These are phyloP conservation scores for Kentomonas sorsogonicus DNA, from an alignment of 208 protist species.

Conservation along the genomic window DNA sequence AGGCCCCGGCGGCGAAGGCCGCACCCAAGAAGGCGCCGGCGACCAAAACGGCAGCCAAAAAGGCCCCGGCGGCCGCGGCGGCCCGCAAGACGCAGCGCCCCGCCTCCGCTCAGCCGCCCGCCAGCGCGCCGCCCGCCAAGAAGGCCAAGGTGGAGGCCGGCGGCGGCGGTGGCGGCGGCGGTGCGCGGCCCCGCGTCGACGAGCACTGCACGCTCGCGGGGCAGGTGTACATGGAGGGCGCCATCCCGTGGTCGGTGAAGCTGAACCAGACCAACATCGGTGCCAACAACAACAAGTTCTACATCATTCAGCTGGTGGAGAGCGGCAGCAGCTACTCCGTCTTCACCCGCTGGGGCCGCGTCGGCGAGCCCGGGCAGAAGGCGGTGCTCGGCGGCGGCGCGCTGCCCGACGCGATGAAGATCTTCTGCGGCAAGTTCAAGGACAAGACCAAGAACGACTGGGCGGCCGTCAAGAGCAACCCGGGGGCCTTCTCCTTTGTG, in stretches of 20 bases:
- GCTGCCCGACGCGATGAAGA: conserved; percentile 21
- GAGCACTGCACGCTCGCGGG: too few species aligned
- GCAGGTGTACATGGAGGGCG: too few species aligned
- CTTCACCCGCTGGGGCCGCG: conserved; percentile 66
- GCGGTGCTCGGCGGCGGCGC: neutral
- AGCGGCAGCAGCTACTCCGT: conserved; percentile 24
- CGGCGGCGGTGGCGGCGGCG: too few species aligned
- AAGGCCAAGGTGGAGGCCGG: too few species aligned
- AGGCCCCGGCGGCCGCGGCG: too few species aligned
- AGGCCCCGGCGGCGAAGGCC: too few species aligned
- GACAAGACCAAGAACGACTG: conserved; percentile 63
- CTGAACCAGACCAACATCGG: conserved; percentile 84
- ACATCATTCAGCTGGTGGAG: conserved; percentile 60
- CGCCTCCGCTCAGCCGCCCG: too few species aligned
- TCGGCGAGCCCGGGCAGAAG: conserved; percentile 47
- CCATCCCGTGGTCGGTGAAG: conserved; percentile 39
- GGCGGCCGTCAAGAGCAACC: conserved; percentile 26
- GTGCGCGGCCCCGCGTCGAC: too few species aligned
- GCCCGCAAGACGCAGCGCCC: too few species aligned
- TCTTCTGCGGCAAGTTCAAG: conserved; percentile 58
- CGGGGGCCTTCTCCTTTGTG: conserved; percentile 13
- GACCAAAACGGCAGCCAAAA: too few species aligned
- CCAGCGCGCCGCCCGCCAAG: too few species aligned
- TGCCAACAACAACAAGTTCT: conserved; percentile 81
- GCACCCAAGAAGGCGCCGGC: too few species aligned